These are phyloP conservation scores for Fusarium buxicola DNA, from an alignment of 2,329 filamentous ascomycete genomes.

Conservation along the genomic window DNA sequence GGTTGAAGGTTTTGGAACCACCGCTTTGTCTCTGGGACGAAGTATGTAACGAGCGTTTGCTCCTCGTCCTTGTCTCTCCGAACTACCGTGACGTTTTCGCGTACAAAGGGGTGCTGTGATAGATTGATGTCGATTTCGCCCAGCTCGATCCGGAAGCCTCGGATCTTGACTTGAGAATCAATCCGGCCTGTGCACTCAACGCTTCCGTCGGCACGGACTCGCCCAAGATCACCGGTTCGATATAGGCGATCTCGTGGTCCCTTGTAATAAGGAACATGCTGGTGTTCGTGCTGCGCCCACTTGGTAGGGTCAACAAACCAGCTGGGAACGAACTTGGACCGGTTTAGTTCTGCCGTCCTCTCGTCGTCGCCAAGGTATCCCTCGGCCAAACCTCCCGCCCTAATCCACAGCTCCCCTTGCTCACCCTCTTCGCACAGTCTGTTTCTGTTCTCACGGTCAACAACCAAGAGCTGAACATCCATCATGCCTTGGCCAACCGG, in stretches of 20 bases:
- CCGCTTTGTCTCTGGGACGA: conserved; percentile 74
- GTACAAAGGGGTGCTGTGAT: conserved; percentile 76
- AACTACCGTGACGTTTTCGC: conserved; percentile 87
- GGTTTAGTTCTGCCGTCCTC: conserved; percentile 65
- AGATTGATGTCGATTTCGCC: conserved; percentile 90
- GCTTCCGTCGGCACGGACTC: conserved; percentile 67
- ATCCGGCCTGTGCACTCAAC: conserved; percentile 82
- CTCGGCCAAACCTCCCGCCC: conserved; percentile 85
- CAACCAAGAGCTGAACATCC: conserved; percentile 87
- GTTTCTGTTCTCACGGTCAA: conserved; percentile 74
- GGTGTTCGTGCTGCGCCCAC: conserved; percentile 74
- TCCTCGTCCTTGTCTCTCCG: conserved; percentile 66
- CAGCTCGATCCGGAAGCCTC: conserved; percentile 93
- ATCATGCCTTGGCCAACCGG: conserved; percentile 88
- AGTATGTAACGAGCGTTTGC: conserved; percentile 85
- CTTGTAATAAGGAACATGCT: conserved; percentile 72
- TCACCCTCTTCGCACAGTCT: conserved; percentile 84
- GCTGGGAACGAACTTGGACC: conserved; percentile 78
- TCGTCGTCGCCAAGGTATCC: conserved; percentile 73
- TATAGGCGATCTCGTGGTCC: conserved; percentile 89
- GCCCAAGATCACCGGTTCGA: conserved; percentile 84
- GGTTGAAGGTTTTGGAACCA: conserved; percentile 55
- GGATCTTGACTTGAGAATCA: conserved; percentile 93
- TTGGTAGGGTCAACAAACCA: conserved; percentile 83
- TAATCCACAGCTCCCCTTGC: conserved; percentile 84